Base-by-base conservation (phyloP, 306 rosid genomes). In the Quercus cerris region DNA sequence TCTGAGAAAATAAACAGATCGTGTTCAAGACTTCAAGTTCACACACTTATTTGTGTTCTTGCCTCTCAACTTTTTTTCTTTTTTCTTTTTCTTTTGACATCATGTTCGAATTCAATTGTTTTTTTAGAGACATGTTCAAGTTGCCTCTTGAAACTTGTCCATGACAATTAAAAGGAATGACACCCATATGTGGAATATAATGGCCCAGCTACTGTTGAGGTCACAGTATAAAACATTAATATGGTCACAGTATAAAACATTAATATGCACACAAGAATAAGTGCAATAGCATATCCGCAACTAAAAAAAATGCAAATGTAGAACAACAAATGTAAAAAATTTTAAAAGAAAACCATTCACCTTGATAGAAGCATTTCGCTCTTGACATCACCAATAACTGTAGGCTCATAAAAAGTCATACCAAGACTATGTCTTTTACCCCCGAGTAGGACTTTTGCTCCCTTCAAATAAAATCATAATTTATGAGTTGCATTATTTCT, bases 391-490 rank as follows among this genome's bases (percentile, higher is more conserved):
- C 87, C 46, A 79, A 95, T 22, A 71, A 95, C 85, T 0, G 99
- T 95, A 55, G 98, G 99, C 87, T 95, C 98, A 86, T 90, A 95
- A 82, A 93, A 95, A 44, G 93, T 88, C 77, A 81, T 84, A 70
- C 99, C 99, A 72, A 95, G 96, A 81, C 90, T 85, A 76, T 95
- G 99, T 76, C 99, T 90, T 89, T 93, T 91, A 76, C 96, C 98
- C 73, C 99, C 98, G 59, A 83, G 86, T 75, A 93, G 76, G 83
- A 95, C 86, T 88, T 91, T 90, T 74, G 98, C 99, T 77, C 98
- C 99, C 99, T 95, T 74, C 77, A 87, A 73, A 87, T 75, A 75
- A 77, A 70, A 81, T 73, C 41, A 28, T 23, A 82, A 41, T 70
- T 27, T 73, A 67, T n/a, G n/a, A 55, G 77, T 23, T 30, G 67